Base-by-base conservation (phyloP, 768 basidiomycete species). In the Ephemerocybe angulata region DNA sequence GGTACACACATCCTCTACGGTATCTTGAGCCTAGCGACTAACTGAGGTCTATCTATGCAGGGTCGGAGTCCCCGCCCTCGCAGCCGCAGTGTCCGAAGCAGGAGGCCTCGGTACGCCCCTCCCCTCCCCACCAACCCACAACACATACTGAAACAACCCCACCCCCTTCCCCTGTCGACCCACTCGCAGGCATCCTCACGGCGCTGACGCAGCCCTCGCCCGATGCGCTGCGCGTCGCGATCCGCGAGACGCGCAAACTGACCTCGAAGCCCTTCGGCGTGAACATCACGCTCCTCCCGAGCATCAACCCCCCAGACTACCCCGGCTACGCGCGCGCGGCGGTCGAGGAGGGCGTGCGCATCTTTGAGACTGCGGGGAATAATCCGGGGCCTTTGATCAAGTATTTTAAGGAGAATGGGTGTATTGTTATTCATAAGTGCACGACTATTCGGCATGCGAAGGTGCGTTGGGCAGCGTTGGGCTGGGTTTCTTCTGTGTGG, bases 331-430 rank as follows among this genome's bases (percentile, higher is more conserved):
- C 89, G 0, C 75, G 85, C 31, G 91, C 78, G 7, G 87, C 93
- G 8, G 82, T 93, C 43, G 90, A 90, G 58, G 93, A 95, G 65
- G 91, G 91, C 7, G 81, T 96, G n/a, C 77, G 69, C 63, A 86
- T 96, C 40, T 91, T 94, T 64, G 94, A 97, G 75, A 97, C 94
- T 0, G 94, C 94, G 2, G 95, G 93, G 5, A 91, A 90, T 62
- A 93, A 87, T 61, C 90, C 91, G 31, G 87, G 84, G 17, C 81
- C 84, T 2, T 70, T 94, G 38, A 87, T 97, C 70, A 80, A 82
- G 50, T 88, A 82, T 65, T 86, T 94, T 70, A 95, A 95, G 72
- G 77, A 76, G n/a, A 74, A 88, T 30, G 78, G 80, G 1, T 88
- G 88, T 59, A 77, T 87, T 56, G 86, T 97, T 12, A 81, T 97